Conservation (phyloP, 2,329 filamentous ascomycete genomes). For the Clonostachys sp. region DNA sequence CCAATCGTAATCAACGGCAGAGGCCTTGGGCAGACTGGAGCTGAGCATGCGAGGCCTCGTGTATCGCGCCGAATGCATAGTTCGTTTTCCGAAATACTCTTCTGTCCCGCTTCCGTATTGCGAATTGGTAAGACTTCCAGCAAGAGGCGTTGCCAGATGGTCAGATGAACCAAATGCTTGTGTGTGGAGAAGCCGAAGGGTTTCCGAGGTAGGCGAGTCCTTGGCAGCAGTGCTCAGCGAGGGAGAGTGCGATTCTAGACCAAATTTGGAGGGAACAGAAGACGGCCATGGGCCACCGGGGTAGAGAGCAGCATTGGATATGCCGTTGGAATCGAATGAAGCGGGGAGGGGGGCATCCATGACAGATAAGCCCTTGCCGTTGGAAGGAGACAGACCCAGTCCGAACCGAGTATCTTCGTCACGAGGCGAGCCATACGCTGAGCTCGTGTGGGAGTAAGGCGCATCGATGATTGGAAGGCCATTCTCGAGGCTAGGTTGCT, state of each 20-base stretch:
- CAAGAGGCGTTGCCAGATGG: conserved; percentile 49
- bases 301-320: conserved; percentile 85
- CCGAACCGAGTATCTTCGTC: conserved; percentile 60
- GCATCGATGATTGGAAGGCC: conserved; percentile 55
- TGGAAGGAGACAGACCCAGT: conserved; percentile 74
- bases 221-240: conserved; percentile 59
- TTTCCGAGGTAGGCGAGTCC: conserved; percentile 56
- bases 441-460: conserved; percentile 49
- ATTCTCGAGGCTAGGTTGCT: conserved; percentile 49
- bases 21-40: conserved; percentile 62
- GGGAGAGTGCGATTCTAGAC: conserved; percentile 77
- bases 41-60: conserved; percentile 62
- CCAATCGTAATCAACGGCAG: conserved; percentile 61
- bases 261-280: conserved; percentile 88
- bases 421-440: conserved; percentile 76
- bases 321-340: conserved; percentile 93
- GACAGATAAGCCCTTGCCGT: conserved; percentile 73
- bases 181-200: conserved; percentile 60
- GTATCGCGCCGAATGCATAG: conserved; percentile 65
- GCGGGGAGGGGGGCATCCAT: conserved; percentile 89
- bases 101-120: conserved; percentile 46
- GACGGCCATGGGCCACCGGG: conserved; percentile 77
- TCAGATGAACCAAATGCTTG: conserved; percentile 64
- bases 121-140: conserved; percentile 42
- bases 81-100: conserved; percentile 65